phyloP scores from a whole-genome alignment of 1,139 yeast species.

The Magnusiomyces suaveolens region DNA sequence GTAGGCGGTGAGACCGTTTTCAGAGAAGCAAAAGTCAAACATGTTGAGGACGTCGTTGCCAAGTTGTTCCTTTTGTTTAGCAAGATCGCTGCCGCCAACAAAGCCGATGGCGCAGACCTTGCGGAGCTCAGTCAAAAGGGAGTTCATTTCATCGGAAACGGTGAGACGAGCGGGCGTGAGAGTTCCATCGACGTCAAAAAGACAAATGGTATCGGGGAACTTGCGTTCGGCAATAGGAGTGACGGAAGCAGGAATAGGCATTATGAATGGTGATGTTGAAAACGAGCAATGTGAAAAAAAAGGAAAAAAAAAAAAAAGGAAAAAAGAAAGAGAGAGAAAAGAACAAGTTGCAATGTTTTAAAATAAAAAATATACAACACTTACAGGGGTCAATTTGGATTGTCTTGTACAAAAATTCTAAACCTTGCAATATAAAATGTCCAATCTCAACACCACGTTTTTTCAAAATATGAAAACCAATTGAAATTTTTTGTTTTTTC shows the following conservation, averaged over 20 bases:
- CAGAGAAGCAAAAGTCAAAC: conserved; percentile 93
- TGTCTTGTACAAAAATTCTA: no score
- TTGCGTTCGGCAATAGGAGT: conserved; percentile 31
- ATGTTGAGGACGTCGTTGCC: conserved; percentile 62
- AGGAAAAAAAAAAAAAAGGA: neutral
- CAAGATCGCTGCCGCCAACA: conserved; percentile 95
- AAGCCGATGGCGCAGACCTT: conserved; percentile 90
- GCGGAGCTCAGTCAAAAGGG: conserved; percentile 63
- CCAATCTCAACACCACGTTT: no score
- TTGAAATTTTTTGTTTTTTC: neutral
- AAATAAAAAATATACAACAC: no score
- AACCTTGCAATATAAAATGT: no score
- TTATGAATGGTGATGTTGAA: neutral
- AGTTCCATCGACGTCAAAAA: conserved; percentile 97
- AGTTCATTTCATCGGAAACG: conserved; percentile 71
- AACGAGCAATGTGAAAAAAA: neutral
- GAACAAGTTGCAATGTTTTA: no score
- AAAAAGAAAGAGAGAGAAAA: no score
- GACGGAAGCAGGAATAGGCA: conserved; percentile 13
- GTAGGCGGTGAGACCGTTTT: conserved; percentile 96
- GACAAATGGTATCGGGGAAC: conserved; percentile 41
- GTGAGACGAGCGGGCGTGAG: conserved; percentile 90
- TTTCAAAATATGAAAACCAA: no score
- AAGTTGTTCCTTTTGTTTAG: conserved; percentile 91
- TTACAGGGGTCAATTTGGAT: no score